Evolutionary conservation across 371 early-diverging fungal species (phyloP), one percentile per base, ranked within the genome.

Genomic region (Circinella umbellata): DNA sequence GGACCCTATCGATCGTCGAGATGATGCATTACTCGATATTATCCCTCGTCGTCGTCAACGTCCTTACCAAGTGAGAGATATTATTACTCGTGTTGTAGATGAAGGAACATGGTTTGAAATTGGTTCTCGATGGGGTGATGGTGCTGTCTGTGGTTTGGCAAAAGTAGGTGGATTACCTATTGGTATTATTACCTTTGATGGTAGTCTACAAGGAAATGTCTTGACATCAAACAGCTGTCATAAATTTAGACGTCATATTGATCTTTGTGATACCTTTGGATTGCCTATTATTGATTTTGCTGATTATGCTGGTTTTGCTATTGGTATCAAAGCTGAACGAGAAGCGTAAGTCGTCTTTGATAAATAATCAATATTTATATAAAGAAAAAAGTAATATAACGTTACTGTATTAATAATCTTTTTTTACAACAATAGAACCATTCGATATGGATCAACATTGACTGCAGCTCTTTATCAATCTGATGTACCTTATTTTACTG

Each of bases 391-490:
- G 27, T 27, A 27, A 27, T 27, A 27, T 27, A 27, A 27, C 27
- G 27, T 27, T 27, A 27, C 27, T 2, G 2, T 27, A 27, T 27
- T 27, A 27, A 27, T 27, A 27, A 27, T 27, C 2, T 27, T 27
- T 27, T 27, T 27, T 27, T 27, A 27, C 27, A 27, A 39, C 27
- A 15, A n/a, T 72, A 83, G 81, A 3, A 81, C 81, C 3, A 83
- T 83, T 39, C 80, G 84, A 17, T 72, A 79, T 62, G 81, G 84
- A 5, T 72, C 81, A 11, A 83, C 84, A 20, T 65, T 81, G 36
- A 80, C 80, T 9, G 81, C 84, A 11, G 80, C 84, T 15, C 66
- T 83, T 20, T 83, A 83, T 65, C 84, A 83, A 66, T 77, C 71
- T 17, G 81, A 80, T 67, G 78, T 83, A 10, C 84, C 81, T 34